Evolutionary conservation across 805 yeast genomes (phyloP), one percentile per base, ranked within the genome.

Genomic region (Ogataea chonburiensis): DNA sequence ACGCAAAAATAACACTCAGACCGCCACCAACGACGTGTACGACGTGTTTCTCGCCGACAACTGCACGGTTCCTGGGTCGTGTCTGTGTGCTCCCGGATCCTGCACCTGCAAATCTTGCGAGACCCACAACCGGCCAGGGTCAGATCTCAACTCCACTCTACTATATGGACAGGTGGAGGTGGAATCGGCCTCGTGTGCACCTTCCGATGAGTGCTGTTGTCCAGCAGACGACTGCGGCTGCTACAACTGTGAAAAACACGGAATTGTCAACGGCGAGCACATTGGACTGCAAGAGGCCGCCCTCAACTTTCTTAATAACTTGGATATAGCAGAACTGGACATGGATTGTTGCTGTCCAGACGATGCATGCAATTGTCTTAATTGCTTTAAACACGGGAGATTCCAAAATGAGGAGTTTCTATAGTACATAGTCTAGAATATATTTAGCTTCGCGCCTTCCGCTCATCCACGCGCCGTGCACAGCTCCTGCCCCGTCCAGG

Each of bases 401-500:
- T 44, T 50, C 21, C 53, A 48, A 17, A 43, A 47, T 26, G 38
- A 32, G 17, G 31, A 28, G 16, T 28, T 19, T 17, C 9, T 37
- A 31, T 27, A 28, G 56, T 13, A 52, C 17, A 26, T 44, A 46
- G 3, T 38, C 35, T 12, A 59, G 22, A 11, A 59, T 39, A 25
- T 43, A 29, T n/a, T 41, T 29, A 1, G 62, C 57, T 38, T 60
- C 64, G n/a, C 63, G 43, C 16, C 35, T 41, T 2, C 64, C 96
- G 51, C 91, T 81, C 43, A 67, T 65, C 77, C 86, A 86, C 0
- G 96, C 96, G 0, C 95, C 96, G 55, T 88, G 94, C 5, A 83
- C 93, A 49, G 95, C 88, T 0, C 96, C 96, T 11, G 87, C 83
- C 6, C 95, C 96, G 47, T 86, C 95, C 47, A 76, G 62, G 15